Base-by-base conservation (phyloP, 2,329 filamentous ascomycete genomes). In the Calonectria naviculata region DNA sequence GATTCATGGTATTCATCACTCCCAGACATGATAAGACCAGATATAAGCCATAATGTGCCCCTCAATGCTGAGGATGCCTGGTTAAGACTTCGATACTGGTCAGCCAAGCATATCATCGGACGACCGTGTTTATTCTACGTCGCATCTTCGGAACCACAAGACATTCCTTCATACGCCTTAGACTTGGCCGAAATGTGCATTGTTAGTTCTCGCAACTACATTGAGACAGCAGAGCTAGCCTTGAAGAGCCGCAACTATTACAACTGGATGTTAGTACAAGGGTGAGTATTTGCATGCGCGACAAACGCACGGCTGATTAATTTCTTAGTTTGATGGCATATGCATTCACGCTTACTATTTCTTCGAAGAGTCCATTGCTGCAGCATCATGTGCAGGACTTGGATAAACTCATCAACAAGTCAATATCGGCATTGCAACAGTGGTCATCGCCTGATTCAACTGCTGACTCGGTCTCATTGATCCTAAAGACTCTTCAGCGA, bases 1-100 rank as follows among this genome's bases (percentile, higher is more conserved):
- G 73, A 78, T n/a, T 70, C 70, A 12, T 79, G 76, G 76, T 79
- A 77, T 44, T 74, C 76, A 3, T 70, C 72, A 9, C 67, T 78
- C 12, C 77, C 77, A 1, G 72, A 68, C 1, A 62, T 63, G 29
- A 78, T 79, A 38, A 78, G 74, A 56, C 77, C 77, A 1, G 74
- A 79, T 36, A 36, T 79, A 24, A 61, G 47, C 29, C 60, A 60
- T 31, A 67, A 63, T 9, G 52, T 54, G 21, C 65, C 65, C 12
- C 62, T 63, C 8, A 66, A 71, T 34, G 71, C 46, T 10, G 71
- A 77, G 41, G 71, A 64, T 5, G 67, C 64, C 15, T 65, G 72
- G n/a, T 36, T 75, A 42, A 65, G 72, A 10, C 47, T 76, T 38
- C 63, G 75, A 19, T 75, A 73, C 54, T 76, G 75, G 75, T 75